Evolutionary conservation across 202 grass and related monocot species (phyloP).

Genomic region (Dendrocalamus latiflorus): DNA sequence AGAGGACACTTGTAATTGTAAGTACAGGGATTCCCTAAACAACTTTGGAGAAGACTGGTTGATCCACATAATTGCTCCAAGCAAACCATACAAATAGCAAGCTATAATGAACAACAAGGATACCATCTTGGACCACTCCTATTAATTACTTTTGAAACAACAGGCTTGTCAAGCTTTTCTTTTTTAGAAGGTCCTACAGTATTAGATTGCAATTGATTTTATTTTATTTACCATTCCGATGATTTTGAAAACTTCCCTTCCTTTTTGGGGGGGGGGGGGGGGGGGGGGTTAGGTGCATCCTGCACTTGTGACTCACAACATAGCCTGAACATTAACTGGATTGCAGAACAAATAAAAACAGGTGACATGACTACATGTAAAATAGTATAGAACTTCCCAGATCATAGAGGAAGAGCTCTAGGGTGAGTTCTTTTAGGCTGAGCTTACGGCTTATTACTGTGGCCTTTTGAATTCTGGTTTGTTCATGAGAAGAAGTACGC

Average conservation of each 20-base stretch:
- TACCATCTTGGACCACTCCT: constrained; percentile 6
- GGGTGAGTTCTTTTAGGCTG: no score
- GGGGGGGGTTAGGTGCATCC: not conserved
- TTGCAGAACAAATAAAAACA: not conserved
- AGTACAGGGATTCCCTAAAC: constrained; percentile 25
- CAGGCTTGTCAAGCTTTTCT: constrained; percentile 21
- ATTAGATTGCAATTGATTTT: constrained; percentile 1
- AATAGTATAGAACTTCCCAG: not conserved
- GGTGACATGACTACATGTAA: not conserved
- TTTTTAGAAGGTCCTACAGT: not conserved
- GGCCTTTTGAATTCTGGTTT: no score
- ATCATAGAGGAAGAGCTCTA: not conserved
- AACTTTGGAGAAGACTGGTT: constrained; percentile 17
- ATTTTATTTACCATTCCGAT: constrained; percentile 15
- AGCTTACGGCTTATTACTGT: no score
- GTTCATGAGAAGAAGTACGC: no score
- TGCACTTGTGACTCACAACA: not conserved
- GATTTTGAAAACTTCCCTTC: not conserved
- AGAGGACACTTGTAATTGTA: constrained; percentile 10
- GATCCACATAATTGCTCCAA: constrained; percentile 30
- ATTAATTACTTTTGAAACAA: constrained; percentile 13
- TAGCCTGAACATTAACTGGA: not conserved
- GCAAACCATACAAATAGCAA: constrained; percentile 21
- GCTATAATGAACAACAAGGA: not conserved
- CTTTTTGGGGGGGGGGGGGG: no score